phyloP scores from a whole-genome alignment of 129 eudicot species.

The Helichrysum umbraculigerum region DNA sequence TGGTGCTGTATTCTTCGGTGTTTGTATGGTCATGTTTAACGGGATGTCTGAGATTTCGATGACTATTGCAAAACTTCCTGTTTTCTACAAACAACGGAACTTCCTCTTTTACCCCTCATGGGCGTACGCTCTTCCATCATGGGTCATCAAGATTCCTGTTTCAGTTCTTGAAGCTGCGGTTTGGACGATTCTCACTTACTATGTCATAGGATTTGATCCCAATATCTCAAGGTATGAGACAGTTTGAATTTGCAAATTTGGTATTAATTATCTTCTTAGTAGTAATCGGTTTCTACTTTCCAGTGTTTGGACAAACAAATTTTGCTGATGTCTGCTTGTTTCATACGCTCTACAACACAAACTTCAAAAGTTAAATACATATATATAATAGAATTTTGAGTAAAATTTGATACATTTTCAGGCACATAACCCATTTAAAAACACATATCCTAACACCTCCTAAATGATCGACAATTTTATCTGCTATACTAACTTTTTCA shows the following conservation, averaged over 20 bases:
- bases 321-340: no score
- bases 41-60: constrained; percentile 75
- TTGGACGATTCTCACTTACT: constrained; percentile 62
- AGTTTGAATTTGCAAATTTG: background rate
- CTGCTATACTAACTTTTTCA: constrained; percentile 24
- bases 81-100: constrained; percentile 82
- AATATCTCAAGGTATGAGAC: constrained; percentile 55
- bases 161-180: constrained; percentile 58
- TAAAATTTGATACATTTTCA: background rate
- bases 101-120: constrained; percentile 79
- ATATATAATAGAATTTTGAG: no score
- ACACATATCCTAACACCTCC: background rate
- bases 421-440: background rate
- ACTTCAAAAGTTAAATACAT: background rate
- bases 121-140: constrained; percentile 70
- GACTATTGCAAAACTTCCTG: constrained; percentile 79
- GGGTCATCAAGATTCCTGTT: constrained; percentile 65
- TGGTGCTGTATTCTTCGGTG: constrained; percentile 53
- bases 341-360: no score
- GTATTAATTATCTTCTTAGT: background rate
- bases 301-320: background rate
- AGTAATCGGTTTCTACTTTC: background rate
- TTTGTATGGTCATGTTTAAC: constrained; percentile 46
- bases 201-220: constrained; percentile 79
- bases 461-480: background rate